phyloP scores from a whole-genome alignment of 345 rosid genomes.

The Euclidium syriacum region DNA sequence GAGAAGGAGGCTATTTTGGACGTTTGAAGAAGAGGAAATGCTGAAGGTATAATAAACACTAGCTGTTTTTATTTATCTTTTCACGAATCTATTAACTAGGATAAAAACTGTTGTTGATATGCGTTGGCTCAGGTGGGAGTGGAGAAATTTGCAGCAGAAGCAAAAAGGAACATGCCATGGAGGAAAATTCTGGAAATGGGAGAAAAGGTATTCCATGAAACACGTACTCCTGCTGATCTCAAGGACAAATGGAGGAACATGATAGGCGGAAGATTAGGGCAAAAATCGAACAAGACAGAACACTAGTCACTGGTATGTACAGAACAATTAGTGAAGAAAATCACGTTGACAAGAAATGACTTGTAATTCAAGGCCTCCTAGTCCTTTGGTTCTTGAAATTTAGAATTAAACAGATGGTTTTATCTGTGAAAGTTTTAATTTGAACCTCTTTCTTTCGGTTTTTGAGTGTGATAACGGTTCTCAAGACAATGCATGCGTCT shows the following conservation, averaged over 20 bases:
- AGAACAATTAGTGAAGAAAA: not conserved
- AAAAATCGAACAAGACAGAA: not conserved
- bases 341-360: not conserved
- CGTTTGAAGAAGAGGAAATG: constrained; percentile 27
- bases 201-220: constrained; percentile 42
- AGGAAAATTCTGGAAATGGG: constrained; percentile 73
- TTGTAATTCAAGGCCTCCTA: not conserved
- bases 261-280: constrained; percentile 6
- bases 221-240: constrained; percentile 65
- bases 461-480: too few species aligned
- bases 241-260: constrained; percentile 77
- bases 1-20: constrained; percentile 25
- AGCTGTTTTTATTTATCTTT: not conserved
- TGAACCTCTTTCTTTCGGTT: too few species aligned
- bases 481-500: too few species aligned
- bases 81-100: not conserved
- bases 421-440: too few species aligned
- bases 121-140: constrained; percentile 52
- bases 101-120: not conserved
- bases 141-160: constrained; percentile 32
- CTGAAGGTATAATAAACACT: constrained; percentile 20
- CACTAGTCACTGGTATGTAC: not conserved
- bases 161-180: constrained; percentile 73
- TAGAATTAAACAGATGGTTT: too few species aligned
- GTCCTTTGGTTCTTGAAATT: not conserved